Evolutionary conservation across 768 basidiomycete genomes (phyloP), one percentile per base, ranked within the genome.

Genomic region (Phylloporus arenicola): DNA sequence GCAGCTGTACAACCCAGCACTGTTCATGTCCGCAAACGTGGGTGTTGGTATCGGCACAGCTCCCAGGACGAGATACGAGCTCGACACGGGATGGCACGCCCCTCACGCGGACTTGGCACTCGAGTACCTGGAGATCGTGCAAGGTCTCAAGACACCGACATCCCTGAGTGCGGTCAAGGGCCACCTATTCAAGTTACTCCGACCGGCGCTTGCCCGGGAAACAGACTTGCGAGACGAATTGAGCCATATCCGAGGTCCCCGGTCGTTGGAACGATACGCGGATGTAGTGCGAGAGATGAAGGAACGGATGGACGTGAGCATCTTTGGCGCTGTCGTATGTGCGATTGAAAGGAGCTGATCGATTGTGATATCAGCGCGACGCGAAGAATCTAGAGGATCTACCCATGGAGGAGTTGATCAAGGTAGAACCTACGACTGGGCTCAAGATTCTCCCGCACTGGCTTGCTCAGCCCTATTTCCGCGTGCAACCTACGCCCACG

Each of bases 151-250:
- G 64, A 93, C 92, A 12, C 72, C 75, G 7, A 93, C 93, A 14
- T 61, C 77, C 3, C 61, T 76, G 14, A 84, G 87, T 56, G 90
- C 88, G 0, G 79, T 97, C 57, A 95, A 95, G 62, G 86, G 90
- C 0, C 95, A 99, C 62, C 64, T 99, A 30, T 99, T 96, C 79
- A 91, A 96, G 68, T 67, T 99, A 30, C 78, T 96, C 70, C 83
- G 86, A 0, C 91, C 91, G 0, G 86, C 83, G 0, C 71, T 97
- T 29, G 70, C 60, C 19, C 64, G 72, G 44, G 82, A 90, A 57
- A 73, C 68, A 2, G 92, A 93, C 62, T 65, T 96, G 51, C 74
- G 95, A 37, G 83, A 89, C 50, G 71, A 71, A 60, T 69, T 97
- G 17, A 88, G 89, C 6, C 73, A 68, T 42, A 68, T 81, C 29